Evolutionary conservation across 2,329 filamentous ascomycete species (phyloP), one percentile per base, ranked within the genome.

Genomic region (Neonectria faginata): DNA sequence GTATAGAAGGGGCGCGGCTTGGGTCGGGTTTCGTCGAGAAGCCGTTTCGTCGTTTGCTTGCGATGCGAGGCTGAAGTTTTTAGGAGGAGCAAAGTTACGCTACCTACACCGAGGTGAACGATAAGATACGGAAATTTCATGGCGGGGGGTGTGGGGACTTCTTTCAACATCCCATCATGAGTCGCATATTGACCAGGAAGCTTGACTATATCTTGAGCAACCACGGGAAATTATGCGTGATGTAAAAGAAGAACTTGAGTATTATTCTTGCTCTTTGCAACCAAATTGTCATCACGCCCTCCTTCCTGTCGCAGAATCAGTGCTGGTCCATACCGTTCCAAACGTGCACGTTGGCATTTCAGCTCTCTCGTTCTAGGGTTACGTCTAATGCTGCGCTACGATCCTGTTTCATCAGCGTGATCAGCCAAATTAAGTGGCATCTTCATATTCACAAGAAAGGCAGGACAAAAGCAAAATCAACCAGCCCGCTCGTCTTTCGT

Each of bases 71-170:
- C 54, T 58, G 65, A 64, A 69, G 65, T 58, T 70, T 74, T 75
- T 74, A 70, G 67, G 64, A 66, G 67, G 67, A 70, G 61, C 54
- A 62, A 62, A 64, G 67, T 68, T 70, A 67, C 65, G 55, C 29
- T 29, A 29, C 63, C 63, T 69, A 73, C 72, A 74, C 74, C 73
- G 55, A 71, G 76, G 74, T 76, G 71, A 75, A 53, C 65, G 75
- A 78, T 78, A 78, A 77, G 75, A 73, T 75, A 70, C 25, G 53
- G 42, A 54, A 70, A 68, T 66, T 62, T 66, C 65, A 64, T 67
- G 69, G 70, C 69, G 71, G 59, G 71, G 71, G 71, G 66, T 66
- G 67, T 51, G 42, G 47, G 47, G 62, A 71, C 62, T 73, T 66
- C 36, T 31, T 39, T 53, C 14, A 16, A 29, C 47, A 51, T 42